Percentiles rank a stretch among this genome's conserved stretches.
Conservation (phyloP, 345 rosid genomes). For the Sonneratia caseolaris region DNA sequence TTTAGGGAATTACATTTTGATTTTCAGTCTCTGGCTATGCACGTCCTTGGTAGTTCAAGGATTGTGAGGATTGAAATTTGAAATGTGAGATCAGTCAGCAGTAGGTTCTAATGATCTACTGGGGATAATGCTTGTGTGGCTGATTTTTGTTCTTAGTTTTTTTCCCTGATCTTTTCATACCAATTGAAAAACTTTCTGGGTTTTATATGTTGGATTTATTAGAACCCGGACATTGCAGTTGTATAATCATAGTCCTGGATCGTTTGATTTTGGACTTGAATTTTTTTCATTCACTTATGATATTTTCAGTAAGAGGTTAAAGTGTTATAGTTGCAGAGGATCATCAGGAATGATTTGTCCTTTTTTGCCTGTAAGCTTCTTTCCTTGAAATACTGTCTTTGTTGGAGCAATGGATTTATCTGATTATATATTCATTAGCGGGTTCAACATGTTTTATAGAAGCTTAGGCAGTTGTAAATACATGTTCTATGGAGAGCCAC, state of each 20-base stretch:
- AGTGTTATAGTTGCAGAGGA: neutral
- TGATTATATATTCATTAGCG: neutral
- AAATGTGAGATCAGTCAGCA: too few species aligned
- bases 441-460: neutral
- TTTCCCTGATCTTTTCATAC: too few species aligned
- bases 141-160: too few species aligned
- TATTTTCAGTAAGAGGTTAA: neutral
- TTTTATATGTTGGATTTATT: neutral
- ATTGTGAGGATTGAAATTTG: too few species aligned
- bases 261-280: neutral
- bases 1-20: neutral
- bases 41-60: neutral
- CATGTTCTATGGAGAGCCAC: neutral
- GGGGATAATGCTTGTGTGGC: too few species aligned
- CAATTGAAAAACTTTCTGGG: neutral
- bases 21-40: neutral
- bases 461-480: neutral
- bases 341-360: neutral
- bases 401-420: neutral
- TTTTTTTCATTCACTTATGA: neutral
- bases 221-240: neutral
- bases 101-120: too few species aligned
- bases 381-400: neutral
- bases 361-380: neutral
- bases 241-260: neutral